phyloP scores from a whole-genome alignment of 768 basidiomycete species.

The Panaeolus papilionaceus region DNA sequence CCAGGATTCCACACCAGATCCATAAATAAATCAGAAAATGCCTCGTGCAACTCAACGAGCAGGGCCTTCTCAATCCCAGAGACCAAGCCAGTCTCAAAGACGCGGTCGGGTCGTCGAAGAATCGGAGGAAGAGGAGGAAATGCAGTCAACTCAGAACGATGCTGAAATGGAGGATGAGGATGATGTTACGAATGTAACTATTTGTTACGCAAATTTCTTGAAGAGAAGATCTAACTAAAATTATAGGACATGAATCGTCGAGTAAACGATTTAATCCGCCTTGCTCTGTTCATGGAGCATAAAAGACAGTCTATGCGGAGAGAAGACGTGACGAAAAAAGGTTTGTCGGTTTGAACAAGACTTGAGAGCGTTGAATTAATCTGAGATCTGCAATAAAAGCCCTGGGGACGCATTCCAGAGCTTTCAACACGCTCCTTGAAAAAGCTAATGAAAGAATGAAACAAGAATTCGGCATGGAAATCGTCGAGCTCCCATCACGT shows the following conservation, averaged over 20 bases:
- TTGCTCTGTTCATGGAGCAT: constrained; percentile 84
- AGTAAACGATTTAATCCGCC: constrained; percentile 75
- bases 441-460: constrained; percentile 69
- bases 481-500: constrained; percentile 76
- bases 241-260: constrained; percentile 68
- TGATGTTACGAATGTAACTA: constrained; percentile 32
- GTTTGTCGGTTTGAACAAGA: constrained; percentile 39
- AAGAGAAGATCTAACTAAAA: not conserved
- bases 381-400: constrained; percentile 30
- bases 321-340: constrained; percentile 90
- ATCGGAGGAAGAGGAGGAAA: constrained; percentile 43
- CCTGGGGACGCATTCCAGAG: constrained; percentile 47
- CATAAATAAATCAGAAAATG: constrained; percentile 29
- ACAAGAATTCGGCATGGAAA: constrained; percentile 81
- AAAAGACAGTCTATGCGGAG: constrained; percentile 68
- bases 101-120: constrained; percentile 39
- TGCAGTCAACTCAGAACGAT: constrained; percentile 40
- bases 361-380: not conserved
- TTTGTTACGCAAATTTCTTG: constrained; percentile 5
- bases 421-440: constrained; percentile 70
- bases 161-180: constrained; percentile 40
- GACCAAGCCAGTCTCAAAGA: constrained; percentile 43
- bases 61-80: constrained; percentile 48
- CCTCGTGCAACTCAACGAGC: constrained; percentile 45
- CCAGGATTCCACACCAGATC: not conserved